Percentiles rank a stretch among this genome's conserved stretches.
Conservation (phyloP, 257 asterid genomes). For the Solanum paucissectum region DNA sequence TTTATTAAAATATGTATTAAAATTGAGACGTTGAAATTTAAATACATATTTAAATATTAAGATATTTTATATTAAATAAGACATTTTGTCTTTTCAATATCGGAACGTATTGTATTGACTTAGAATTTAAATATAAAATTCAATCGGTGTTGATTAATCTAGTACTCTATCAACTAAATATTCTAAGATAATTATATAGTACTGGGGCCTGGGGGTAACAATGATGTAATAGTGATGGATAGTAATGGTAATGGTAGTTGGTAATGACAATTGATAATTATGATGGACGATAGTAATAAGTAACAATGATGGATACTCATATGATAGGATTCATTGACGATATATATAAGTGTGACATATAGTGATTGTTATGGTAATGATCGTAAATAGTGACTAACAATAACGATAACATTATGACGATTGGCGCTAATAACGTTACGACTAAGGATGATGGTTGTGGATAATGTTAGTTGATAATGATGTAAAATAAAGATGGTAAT, state of each 20-base stretch:
- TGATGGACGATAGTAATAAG: background rate
- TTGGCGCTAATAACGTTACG: background rate
- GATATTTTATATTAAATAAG: background rate
- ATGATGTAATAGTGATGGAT: background rate
- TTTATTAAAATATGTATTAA: background rate
- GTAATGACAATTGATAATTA: background rate
- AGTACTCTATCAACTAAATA: background rate
- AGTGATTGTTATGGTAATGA: background rate
- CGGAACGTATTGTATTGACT: background rate
- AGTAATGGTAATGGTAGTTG: too few species aligned
- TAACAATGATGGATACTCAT: background rate
- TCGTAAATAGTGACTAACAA: background rate
- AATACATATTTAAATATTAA: background rate
- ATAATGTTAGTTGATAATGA: background rate
- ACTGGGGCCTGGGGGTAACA: background rate
- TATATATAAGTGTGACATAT: rapidly evolving
- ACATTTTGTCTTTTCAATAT: background rate
- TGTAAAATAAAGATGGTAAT: background rate
- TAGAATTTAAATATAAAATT: background rate
- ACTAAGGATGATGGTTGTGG: background rate
- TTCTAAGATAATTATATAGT: background rate
- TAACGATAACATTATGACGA: rapidly evolving
- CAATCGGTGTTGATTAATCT: background rate
- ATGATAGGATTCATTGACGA: background rate
- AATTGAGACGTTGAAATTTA: background rate